Percentiles rank a stretch among this genome's conserved stretches.
Conservation (phyloP, 208 protist species). For the Trypanosoma rangeli region DNA sequence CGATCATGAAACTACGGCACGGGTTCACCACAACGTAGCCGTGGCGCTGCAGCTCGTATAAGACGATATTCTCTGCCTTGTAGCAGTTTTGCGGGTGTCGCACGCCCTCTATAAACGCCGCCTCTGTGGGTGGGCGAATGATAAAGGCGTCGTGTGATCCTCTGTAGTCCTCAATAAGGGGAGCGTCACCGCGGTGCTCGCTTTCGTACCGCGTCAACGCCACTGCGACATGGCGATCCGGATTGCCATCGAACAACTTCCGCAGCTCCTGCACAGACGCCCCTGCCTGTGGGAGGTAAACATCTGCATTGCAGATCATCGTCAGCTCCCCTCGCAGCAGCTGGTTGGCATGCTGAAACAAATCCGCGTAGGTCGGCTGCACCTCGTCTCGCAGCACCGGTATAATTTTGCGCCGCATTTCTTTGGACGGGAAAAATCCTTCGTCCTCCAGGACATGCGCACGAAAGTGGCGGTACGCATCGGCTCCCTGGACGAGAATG, state of each 20-base stretch:
- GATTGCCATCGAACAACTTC: slow-evolving; percentile 33
- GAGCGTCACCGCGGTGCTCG: slow-evolving; percentile 42
- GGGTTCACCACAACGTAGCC: slow-evolving; percentile 72
- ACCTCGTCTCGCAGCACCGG: slow-evolving; percentile 38
- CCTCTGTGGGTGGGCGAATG: slow-evolving; percentile 50
- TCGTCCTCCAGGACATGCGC: slow-evolving; percentile 33
- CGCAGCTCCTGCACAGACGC: slow-evolving; percentile 36
- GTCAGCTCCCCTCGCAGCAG: slow-evolving; percentile 43
- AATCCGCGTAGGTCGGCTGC: slow-evolving; percentile 68
- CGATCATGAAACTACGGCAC: slow-evolving; percentile 53
- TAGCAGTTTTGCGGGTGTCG: slow-evolving; percentile 84
- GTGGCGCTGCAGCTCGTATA: slow-evolving; percentile 68
- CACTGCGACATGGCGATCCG: slow-evolving; percentile 32
- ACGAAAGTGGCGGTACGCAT: slow-evolving; percentile 56
- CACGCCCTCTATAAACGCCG: slow-evolving; percentile 42
- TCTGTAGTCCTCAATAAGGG: slow-evolving; percentile 75
- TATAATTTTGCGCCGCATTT: slow-evolving; percentile 38
- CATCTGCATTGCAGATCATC: slow-evolving; percentile 89
- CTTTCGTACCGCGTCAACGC: slow-evolving; percentile 83
- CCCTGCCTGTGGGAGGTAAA: slow-evolving; percentile 50
- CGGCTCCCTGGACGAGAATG: slow-evolving; percentile 64
- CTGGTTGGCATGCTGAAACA: slow-evolving; percentile 74
- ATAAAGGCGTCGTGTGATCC: slow-evolving; percentile 90
- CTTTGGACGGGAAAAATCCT: slow-evolving; percentile 1
- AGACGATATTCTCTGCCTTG: slow-evolving; percentile 86